Conservation (phyloP, 345 rosid genomes). For the thale cress (Arabidopsis thaliana) region DNA sequence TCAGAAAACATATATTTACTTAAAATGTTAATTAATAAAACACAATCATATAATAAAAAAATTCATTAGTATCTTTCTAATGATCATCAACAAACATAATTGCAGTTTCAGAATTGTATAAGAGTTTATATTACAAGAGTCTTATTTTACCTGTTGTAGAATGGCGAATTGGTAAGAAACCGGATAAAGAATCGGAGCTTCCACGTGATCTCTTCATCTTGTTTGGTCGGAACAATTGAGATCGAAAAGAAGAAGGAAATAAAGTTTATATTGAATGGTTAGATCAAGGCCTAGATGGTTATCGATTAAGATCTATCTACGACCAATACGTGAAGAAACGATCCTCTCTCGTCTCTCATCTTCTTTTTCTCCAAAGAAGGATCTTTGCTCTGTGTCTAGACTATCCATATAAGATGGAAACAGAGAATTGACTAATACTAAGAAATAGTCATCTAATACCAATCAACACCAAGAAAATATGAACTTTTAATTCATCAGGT, state of each 20-base stretch:
- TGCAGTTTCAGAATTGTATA: neutral
- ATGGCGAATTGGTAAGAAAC: slow-evolving; percentile 77
- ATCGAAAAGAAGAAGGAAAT: neutral
- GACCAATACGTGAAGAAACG: slow-evolving; percentile 27
- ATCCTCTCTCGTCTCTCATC: slow-evolving; percentile 8
- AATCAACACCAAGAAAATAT: slow-evolving; percentile 7
- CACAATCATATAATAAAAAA: neutral
- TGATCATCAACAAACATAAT: neutral
- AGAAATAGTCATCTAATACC: slow-evolving; percentile 15
- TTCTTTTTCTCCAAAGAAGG: slow-evolving; percentile 25
- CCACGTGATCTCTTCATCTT: slow-evolving; percentile 83
- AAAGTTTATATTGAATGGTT: slow-evolving; percentile 1
- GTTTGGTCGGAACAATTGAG: slow-evolving; percentile 26
- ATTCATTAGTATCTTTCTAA: neutral
- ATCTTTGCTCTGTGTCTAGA: slow-evolving; percentile 13
- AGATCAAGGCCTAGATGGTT: slow-evolving; percentile 11
- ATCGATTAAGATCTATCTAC: slow-evolving; percentile 27
- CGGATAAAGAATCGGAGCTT: slow-evolving; percentile 89
- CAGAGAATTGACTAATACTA: slow-evolving; percentile 10
- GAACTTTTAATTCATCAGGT: neutral
- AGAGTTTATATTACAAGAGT: neutral
- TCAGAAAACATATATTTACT: slow-evolving; percentile 29
- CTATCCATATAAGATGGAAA: slow-evolving; percentile 9
- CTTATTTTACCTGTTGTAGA: slow-evolving; percentile 59
- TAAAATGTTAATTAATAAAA: neutral